A percentile compares a stretch with the other conserved stretches of the same genome.
Conservation (phyloP, 495 filamentous ascomycete species). For the Penicillium crystallinum region DNA sequence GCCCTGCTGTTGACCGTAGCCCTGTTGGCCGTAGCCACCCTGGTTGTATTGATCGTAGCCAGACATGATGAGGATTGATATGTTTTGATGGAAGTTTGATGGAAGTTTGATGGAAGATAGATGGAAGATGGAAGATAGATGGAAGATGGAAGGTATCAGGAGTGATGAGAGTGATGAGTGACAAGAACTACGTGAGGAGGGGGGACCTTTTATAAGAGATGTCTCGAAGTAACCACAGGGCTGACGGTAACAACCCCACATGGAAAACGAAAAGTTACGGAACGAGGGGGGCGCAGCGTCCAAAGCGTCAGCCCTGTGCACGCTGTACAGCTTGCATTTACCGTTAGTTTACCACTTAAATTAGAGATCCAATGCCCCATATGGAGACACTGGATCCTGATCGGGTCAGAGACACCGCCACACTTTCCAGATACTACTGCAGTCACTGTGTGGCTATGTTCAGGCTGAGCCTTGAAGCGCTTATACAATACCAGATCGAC, state of each 20-base stretch:
- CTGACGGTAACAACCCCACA: constrained; percentile 24
- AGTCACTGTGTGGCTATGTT: constrained; percentile 1
- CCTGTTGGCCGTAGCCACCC: constrained; percentile 8
- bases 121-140: constrained; percentile 2
- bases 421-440: background rate
- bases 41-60: constrained; percentile 43
- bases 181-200: constrained; percentile 13
- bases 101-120: background rate
- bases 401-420: constrained; percentile 7
- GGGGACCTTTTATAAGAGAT: constrained; percentile 22
- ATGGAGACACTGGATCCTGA: background rate
- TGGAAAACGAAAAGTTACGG: constrained; percentile 14
- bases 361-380: background rate
- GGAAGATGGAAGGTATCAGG: background rate
- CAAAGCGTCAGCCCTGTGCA: constrained; percentile 8
- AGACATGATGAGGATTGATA: constrained; percentile 31
- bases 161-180: constrained; percentile 8
- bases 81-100: constrained; percentile 1
- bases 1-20: constrained; percentile 16
- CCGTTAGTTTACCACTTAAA: background rate
- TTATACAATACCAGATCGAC: background rate
- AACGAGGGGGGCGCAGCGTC: constrained; percentile 12
- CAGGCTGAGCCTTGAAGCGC: background rate
- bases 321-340: background rate
- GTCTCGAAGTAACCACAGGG: constrained; percentile 17